Conservation (phyloP, 768 basidiomycete genomes). For the Amyloporia xantha region DNA sequence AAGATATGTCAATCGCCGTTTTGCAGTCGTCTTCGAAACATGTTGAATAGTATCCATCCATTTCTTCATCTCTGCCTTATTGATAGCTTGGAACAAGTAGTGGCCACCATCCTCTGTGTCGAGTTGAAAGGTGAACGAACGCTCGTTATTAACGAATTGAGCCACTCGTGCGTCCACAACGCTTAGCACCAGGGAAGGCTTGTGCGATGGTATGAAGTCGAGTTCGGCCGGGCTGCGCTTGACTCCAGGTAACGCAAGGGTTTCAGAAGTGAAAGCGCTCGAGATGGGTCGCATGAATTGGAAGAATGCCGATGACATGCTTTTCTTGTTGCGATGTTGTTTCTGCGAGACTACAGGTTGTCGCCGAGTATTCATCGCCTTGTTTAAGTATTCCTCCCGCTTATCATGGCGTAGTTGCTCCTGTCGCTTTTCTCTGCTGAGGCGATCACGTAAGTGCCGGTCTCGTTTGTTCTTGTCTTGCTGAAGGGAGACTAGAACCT, state of each 20-base stretch:
- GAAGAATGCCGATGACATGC: conserved; percentile 76
- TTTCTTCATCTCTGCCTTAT: conserved; percentile 61
- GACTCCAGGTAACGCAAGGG: conserved; percentile 30
- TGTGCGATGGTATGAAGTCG: conserved; percentile 65
- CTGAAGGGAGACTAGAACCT: conserved; percentile 54
- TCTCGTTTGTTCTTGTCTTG: conserved; percentile 82
- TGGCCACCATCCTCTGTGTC: conserved; percentile 85
- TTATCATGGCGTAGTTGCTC: conserved; percentile 70
- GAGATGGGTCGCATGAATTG: conserved; percentile 87
- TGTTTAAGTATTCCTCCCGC: conserved; percentile 68
- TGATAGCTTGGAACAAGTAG: conserved; percentile 70
- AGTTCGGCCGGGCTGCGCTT: conserved; percentile 67
- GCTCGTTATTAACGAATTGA: conserved; percentile 70
- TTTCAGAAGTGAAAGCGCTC: conserved; percentile 71
- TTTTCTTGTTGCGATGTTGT: conserved; percentile 82
- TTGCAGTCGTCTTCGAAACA: conserved; percentile 66
- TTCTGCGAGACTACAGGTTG: conserved; percentile 50
- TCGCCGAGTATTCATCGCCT: conserved; percentile 57
- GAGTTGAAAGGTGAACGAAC: conserved; percentile 77
- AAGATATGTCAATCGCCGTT: conserved; percentile 75
- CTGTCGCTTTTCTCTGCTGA: conserved; percentile 68
- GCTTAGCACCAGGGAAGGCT: conserved; percentile 70
- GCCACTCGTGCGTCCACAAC: conserved; percentile 66
- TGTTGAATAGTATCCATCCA: conserved; percentile 75
- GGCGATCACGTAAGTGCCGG: conserved; percentile 55